These are phyloP conservation scores for Ophioceras dolichostomum DNA, from an alignment of 2,329 filamentous ascomycete genomes.

Conservation along the genomic window DNA sequence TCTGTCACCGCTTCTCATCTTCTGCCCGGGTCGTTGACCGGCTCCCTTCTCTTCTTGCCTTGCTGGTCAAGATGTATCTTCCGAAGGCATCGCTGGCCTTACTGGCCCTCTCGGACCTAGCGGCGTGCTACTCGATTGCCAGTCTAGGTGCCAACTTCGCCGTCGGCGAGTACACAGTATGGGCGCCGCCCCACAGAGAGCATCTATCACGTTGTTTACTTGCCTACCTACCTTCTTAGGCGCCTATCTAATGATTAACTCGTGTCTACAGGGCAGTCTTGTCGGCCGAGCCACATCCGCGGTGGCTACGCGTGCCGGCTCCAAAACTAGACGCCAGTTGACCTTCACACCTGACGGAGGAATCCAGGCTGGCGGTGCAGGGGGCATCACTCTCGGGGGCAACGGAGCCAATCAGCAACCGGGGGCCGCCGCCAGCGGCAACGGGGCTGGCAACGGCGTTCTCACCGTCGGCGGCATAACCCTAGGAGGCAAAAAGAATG, in stretches of 20 bases:
- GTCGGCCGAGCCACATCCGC: conserved; percentile 1
- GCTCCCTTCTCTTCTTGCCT: too few relatives aligned
- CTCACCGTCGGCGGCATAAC: conserved; percentile 1
- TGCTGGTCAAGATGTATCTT: not conserved
- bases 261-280: conserved; percentile 3
- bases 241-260: too few relatives aligned
- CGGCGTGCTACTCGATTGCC: not conserved
- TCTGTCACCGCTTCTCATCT: too few relatives aligned
- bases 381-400: conserved; percentile 1
- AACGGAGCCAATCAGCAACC: not conserved
- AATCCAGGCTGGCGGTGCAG: not conserved
- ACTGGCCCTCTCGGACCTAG: not conserved
- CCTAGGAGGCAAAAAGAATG: not conserved
- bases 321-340: not conserved
- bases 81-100: not conserved
- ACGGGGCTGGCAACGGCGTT: not conserved
- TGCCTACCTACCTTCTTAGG: too few relatives aligned
- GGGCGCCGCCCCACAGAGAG: too few relatives aligned
- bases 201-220: too few relatives aligned
- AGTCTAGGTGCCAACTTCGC: too few relatives aligned
- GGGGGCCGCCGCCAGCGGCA: not conserved
- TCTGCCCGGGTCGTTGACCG: too few relatives aligned
- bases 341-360: conserved; percentile 1
- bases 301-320: not conserved
- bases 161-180: too few relatives aligned